These are phyloP conservation scores for Carpinus viminea DNA, from an alignment of 306 rosid species.

Conservation along the genomic window DNA sequence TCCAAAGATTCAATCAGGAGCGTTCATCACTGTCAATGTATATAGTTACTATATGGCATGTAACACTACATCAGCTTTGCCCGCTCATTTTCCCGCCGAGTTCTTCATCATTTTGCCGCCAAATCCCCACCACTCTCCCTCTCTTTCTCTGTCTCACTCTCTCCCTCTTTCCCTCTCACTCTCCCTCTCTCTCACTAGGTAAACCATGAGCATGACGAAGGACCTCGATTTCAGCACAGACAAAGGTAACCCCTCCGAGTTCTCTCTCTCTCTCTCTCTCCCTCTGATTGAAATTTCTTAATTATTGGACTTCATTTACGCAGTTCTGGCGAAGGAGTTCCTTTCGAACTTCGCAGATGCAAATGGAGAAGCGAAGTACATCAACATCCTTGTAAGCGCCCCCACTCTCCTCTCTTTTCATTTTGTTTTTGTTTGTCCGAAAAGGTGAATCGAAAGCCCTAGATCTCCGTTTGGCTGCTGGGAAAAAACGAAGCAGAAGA, in stretches of 20 bases:
- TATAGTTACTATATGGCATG: not conserved
- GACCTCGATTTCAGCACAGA: conserved; percentile 63
- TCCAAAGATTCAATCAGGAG: not conserved
- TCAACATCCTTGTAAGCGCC: conserved; percentile 62
- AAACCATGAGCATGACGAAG: conserved; percentile 55
- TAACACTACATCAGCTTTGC: conserved; percentile 1
- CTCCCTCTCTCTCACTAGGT: conserved; percentile 10
- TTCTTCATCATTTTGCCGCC: conserved; percentile 58
- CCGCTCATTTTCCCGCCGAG: conserved; percentile 79
- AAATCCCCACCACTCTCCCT: conserved; percentile 7
- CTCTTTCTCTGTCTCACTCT: not conserved
- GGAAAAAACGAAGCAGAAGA: not conserved
- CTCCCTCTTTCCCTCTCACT: not conserved
- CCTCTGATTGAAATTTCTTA: not conserved
- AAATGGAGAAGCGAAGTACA: conserved; percentile 72
- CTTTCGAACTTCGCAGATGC: conserved; percentile 73
- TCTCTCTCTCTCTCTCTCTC: conserved; percentile 7
- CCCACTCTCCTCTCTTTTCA: not conserved
- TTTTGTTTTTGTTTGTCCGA: not conserved
- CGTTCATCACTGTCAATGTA: too few relatives aligned
- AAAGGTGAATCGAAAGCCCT: conserved; percentile 9
- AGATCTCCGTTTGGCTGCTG: conserved; percentile 15
- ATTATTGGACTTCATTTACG: not conserved
- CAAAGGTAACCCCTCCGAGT: conserved; percentile 48
- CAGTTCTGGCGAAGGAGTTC: conserved; percentile 82